These are phyloP conservation scores for Phytophthora tentaculata DNA, from an alignment of 352 stramenopile species.

Conservation along the genomic window DNA sequence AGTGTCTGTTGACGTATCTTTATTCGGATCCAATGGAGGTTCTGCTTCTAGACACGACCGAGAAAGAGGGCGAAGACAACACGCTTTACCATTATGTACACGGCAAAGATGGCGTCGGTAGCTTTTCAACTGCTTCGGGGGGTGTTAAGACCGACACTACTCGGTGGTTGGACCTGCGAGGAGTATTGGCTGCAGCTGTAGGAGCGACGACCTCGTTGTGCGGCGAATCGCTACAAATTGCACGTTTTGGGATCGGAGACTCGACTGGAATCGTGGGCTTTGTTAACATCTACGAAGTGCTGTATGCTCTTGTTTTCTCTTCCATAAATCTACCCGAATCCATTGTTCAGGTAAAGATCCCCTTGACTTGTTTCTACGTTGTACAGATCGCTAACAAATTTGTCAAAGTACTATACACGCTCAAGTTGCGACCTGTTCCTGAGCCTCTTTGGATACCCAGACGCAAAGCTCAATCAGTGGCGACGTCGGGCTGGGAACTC, in stretches of 20 bases:
- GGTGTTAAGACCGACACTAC: not conserved
- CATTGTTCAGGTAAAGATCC: conserved; percentile 26
- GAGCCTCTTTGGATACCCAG: conserved; percentile 58
- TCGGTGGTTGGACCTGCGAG: conserved; percentile 53
- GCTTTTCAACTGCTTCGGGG: conserved; percentile 15
- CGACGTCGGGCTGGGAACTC: conserved; percentile 17
- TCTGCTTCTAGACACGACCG: conserved; percentile 63
- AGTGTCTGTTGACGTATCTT: conserved; percentile 19
- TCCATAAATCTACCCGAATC: conserved; percentile 10
- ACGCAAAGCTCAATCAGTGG: conserved; percentile 43
- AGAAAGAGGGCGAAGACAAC: conserved; percentile 79
- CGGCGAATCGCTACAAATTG: conserved; percentile 47
- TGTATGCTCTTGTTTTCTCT: conserved; percentile 60
- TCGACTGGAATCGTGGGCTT: conserved; percentile 43
- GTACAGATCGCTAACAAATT: not conserved
- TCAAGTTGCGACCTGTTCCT: conserved; percentile 63
- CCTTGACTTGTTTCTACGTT: not conserved
- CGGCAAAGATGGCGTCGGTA: conserved; percentile 3
- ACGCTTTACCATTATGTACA: conserved; percentile 50
- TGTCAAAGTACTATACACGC: conserved; percentile 52
- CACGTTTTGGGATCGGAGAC: conserved; percentile 35
- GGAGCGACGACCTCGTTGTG: conserved; percentile 56
- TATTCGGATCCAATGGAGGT: conserved; percentile 46
- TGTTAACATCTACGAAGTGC: conserved; percentile 57
- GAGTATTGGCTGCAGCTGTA: conserved; percentile 64